Base-by-base conservation (phyloP, 345 rosid species). In the thale cress (Arabidopsis thaliana) region DNA sequence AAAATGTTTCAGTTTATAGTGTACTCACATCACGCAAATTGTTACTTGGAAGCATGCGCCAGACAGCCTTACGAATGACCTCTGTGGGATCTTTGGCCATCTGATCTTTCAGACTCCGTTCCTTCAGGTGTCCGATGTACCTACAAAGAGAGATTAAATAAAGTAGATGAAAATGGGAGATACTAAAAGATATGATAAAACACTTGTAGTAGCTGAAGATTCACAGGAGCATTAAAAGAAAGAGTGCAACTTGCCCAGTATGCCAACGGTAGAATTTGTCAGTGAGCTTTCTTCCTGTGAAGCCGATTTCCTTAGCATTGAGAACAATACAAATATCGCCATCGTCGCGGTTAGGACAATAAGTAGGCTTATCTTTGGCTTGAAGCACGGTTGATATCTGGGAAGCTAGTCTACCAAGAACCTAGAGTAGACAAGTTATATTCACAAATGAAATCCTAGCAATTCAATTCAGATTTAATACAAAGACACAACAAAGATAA, bases 31-130 rank as follows among this genome's bases (percentile, higher is more conserved):
- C 93, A 59, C 98, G 94, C 76, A 95, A 69, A 81, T 92, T 95
- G 84, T 95, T 95, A 78, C 88, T 89, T 6, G 98, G 99, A 76
- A 96, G 98, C 99, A 93, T 96, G 42, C 97, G 97, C 30, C 91
- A 69, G 67, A 95, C 93, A 75, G 99, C 98, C 83, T 96, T 96
- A 65, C 97, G 98, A 37, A 96, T 88, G 79, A 89, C 99, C 85
- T 96, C 99, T 9, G 99, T 89, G 44, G 98, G 95, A 81, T 96
- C 98, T 81, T 89, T 93, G 42, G 90, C 89, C 87, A 93, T 79
- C 85, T 91, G 98, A 67, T 96, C 98, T 81, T 89, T 96, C 16
- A 96, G 85, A 80, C 82, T 93, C 81, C 99, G 92, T 82, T 96
- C 93, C 76, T 96, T 93, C 22, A 96, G 91, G 85, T 93, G 83